These are phyloP conservation scores for Saccharomycopsis sp. DNA, from an alignment of 805 yeast genomes.

Conservation along the genomic window DNA sequence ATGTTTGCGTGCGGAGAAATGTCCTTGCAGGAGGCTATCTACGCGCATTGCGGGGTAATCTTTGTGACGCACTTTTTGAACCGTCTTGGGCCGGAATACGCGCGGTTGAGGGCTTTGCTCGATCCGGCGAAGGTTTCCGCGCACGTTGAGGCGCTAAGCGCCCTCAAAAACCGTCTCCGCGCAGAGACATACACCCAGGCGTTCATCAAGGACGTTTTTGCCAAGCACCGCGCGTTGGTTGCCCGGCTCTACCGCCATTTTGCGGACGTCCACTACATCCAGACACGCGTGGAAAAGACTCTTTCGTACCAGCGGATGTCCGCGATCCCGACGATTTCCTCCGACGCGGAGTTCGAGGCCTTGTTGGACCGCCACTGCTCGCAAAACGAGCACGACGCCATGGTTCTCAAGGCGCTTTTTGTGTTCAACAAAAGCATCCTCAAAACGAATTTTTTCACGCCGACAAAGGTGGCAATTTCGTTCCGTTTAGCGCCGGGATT, in stretches of 20 bases:
- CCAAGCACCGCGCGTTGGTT: constrained; percentile 61
- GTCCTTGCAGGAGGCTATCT: constrained; percentile 89
- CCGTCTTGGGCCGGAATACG: constrained; percentile 87
- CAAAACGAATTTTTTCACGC: constrained; percentile 89
- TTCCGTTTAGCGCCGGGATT: constrained; percentile 85
- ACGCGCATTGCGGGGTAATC: constrained; percentile 88
- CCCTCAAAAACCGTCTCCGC: constrained; percentile 82
- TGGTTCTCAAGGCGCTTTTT: constrained; percentile 76
- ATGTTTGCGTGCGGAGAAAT: constrained; percentile 68
- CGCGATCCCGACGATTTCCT: constrained; percentile 66
- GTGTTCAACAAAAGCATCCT: constrained; percentile 79
- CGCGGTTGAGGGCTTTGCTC: constrained; percentile 56
- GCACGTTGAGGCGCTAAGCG: constrained; percentile 68
- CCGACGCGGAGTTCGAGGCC: constrained; percentile 67
- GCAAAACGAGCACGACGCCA: constrained; percentile 65
- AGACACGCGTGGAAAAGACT: constrained; percentile 58
- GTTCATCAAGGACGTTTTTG: constrained; percentile 71
- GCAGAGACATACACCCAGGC: constrained; percentile 89
- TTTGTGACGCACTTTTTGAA: constrained; percentile 93
- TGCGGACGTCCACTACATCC: constrained; percentile 83
- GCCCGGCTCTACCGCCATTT: constrained; percentile 83
- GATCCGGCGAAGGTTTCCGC: constrained; percentile 54
- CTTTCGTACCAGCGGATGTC: constrained; percentile 80
- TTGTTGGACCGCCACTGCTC: constrained; percentile 63
- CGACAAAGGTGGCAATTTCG: constrained; percentile 91